Conservation (phyloP, 768 basidiomycete genomes). For the Lanmaoa rubissima region DNA sequence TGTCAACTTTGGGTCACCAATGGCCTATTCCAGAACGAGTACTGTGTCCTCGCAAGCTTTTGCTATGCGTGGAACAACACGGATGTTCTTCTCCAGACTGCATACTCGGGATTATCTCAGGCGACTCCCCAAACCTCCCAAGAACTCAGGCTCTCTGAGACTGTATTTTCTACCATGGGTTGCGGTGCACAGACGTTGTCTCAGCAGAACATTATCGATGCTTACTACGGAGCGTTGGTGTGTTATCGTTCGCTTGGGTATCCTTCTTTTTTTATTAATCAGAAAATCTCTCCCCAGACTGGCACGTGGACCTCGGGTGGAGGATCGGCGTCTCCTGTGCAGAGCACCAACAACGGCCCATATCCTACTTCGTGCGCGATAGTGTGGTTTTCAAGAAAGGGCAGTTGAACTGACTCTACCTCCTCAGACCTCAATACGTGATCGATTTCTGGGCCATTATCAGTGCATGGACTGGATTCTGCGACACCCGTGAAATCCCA, state of each 20-base stretch:
- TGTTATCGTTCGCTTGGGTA: neutral
- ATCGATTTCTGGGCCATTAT: constrained; percentile 20
- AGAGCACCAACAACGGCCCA: constrained; percentile 18
- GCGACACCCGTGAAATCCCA: constrained; percentile 20
- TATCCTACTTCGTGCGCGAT: constrained; percentile 10
- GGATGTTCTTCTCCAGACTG: constrained; percentile 14
- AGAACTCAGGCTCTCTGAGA: constrained; percentile 15
- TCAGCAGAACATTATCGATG: constrained; percentile 21
- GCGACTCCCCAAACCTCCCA: constrained; percentile 9
- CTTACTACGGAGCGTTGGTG: constrained; percentile 21
- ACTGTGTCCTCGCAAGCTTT: constrained; percentile 24
- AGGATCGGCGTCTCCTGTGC: neutral
- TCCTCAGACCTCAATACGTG: constrained; percentile 16
- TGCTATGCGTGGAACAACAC: constrained; percentile 24
- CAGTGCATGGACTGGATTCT: constrained; percentile 26
- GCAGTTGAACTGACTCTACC: neutral
- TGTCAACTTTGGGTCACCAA: constrained; percentile 19
- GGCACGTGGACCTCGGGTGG: constrained; percentile 12
- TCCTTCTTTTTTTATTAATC: no score
- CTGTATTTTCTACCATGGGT: constrained; percentile 22
- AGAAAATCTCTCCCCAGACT: constrained; percentile 2
- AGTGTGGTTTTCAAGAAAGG: neutral
- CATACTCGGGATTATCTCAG: constrained; percentile 7
- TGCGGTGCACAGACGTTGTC: constrained; percentile 16
- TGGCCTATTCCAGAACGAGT: constrained; percentile 26